Percentiles rank a stretch among this genome's conserved stretches.
These are phyloP conservation scores for Hypoxylon fragiforme DNA, from an alignment of 495 filamentous ascomycete species.

Conservation along the genomic window DNA sequence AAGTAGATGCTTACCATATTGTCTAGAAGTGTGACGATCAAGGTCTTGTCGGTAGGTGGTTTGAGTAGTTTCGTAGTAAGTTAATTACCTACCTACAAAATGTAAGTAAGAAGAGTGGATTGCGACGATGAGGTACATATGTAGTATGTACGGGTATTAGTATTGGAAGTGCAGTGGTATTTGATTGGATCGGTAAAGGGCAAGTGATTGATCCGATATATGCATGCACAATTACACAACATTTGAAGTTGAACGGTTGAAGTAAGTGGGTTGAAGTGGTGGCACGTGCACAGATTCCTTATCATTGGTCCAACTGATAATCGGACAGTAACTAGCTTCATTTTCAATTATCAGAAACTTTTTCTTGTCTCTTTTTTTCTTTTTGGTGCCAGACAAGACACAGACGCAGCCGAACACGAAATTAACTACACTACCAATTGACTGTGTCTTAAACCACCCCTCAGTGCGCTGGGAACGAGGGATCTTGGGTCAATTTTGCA, in stretches of 20 bases:
- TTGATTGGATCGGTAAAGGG: constrained; percentile 18
- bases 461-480: constrained; percentile 31
- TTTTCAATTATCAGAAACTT: constrained; percentile 36
- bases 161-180: background rate
- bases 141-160: constrained; percentile 5
- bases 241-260: too few species aligned
- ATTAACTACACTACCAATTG: constrained; percentile 25
- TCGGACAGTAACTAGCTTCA: constrained; percentile 15
- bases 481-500: constrained; percentile 25
- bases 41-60: constrained; percentile 22
- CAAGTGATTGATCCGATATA: constrained; percentile 29
- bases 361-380: too few species aligned
- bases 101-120: too few species aligned
- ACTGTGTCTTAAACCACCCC: constrained; percentile 29
- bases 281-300: constrained; percentile 29
- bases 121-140: constrained; percentile 19
- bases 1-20: constrained; percentile 43
- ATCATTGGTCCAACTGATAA: constrained; percentile 21
- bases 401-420: constrained; percentile 27
- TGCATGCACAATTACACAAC: too few species aligned
- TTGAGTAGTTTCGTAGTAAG: too few species aligned
- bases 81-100: too few species aligned
- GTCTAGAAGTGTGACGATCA: constrained; percentile 31
- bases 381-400: constrained; percentile 33
- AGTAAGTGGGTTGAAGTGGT: too few species aligned